Percentiles rank a stretch among this genome's conserved stretches.
Conservation (phyloP, 2,329 filamentous ascomycete species). For the Colletotrichum musae region DNA sequence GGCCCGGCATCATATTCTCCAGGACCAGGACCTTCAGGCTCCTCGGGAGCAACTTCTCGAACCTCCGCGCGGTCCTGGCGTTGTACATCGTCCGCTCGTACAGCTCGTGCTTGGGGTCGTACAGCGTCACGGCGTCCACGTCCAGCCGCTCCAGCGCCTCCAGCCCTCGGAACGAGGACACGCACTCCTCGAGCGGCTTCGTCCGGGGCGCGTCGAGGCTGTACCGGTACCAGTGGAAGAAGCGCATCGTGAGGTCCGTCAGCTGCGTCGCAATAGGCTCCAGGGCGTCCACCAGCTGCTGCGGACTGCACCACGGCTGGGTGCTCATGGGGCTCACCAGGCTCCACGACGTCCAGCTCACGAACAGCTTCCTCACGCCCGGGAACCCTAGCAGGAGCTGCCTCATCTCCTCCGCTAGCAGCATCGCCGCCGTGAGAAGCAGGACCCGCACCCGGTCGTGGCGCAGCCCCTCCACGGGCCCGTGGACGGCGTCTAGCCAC, state of each 20-base stretch:
- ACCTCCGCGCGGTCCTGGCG: background rate
- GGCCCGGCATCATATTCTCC: background rate
- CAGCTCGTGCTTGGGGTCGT: background rate
- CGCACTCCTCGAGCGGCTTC: background rate
- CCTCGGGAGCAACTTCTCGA: background rate
- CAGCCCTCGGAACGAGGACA: background rate
- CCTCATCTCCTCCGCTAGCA: background rate
- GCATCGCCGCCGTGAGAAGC: background rate
- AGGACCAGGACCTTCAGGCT: background rate
- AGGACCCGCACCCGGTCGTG: background rate
- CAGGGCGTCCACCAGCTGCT: constrained; percentile 4
- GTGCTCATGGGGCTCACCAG: background rate
- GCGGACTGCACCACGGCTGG: background rate
- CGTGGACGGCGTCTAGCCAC: background rate
- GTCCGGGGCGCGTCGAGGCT: background rate
- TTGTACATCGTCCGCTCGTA: background rate
- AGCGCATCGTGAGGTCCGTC: background rate
- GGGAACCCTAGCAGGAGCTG: background rate
- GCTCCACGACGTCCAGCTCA: background rate
- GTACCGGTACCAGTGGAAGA: background rate
- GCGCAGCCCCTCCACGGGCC: background rate
- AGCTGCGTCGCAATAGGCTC: background rate
- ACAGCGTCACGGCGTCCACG: background rate
- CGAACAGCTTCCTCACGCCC: background rate
- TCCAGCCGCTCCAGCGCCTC: background rate